phyloP scores from a whole-genome alignment of 352 stramenopile species.

The Phytophthora sp. region DNA sequence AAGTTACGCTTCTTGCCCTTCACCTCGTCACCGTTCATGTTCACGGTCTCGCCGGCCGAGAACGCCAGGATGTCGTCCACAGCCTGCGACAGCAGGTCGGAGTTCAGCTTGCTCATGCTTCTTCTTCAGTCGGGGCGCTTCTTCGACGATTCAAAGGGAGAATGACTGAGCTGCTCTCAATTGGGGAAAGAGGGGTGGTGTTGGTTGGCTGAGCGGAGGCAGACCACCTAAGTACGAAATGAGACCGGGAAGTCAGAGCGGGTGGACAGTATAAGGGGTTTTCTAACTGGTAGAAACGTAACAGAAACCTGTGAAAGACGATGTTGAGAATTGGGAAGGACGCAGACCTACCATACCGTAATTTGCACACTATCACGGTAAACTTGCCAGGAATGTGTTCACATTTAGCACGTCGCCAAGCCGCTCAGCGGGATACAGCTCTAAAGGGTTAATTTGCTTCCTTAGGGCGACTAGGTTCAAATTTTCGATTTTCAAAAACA shows the following conservation, averaged over 20 bases:
- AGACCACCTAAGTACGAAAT: slow-evolving; percentile 13
- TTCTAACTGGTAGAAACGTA: no score
- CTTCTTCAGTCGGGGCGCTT: slow-evolving; percentile 50
- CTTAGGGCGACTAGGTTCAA: no score
- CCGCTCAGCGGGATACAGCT: no score
- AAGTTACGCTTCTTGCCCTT: slow-evolving; percentile 99
- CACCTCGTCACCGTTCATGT: slow-evolving; percentile 90
- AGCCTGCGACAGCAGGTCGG: slow-evolving; percentile 95
- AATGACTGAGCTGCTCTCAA: slow-evolving; percentile 48
- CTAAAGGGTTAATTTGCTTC: no score
- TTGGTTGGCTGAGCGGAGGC: slow-evolving; percentile 23
- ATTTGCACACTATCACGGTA: no score
- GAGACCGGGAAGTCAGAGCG: neutral
- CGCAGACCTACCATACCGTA: no score
- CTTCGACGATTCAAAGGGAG: slow-evolving; percentile 79
- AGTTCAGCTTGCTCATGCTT: slow-evolving; percentile 97
- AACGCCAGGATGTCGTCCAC: slow-evolving; percentile 97
- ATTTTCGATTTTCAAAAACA: no score
- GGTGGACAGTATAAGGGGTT: no score
- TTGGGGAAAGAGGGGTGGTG: neutral
- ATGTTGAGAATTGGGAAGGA: no score
- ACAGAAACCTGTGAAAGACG: no score
- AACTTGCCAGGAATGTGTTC: no score
- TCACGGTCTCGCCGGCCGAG: slow-evolving; percentile 94
- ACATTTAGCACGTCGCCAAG: no score